Percentiles rank a stretch among this genome's conserved stretches.
These are phyloP conservation scores for Sugiyamaella smithiae DNA, from an alignment of 805 yeast genomes.

Conservation along the genomic window DNA sequence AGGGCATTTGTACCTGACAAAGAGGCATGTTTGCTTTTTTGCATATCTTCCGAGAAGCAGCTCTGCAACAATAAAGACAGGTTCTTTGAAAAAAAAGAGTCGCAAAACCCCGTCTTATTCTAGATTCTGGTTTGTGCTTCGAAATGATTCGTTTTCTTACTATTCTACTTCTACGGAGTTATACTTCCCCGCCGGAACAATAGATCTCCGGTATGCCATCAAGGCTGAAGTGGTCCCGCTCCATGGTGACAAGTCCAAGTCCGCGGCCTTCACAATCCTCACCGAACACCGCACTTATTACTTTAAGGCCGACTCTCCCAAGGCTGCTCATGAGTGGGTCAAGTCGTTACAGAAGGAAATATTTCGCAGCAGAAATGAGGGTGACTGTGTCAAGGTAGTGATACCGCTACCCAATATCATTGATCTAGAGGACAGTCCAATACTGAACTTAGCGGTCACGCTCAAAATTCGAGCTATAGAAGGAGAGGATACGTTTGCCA, in stretches of 20 bases:
- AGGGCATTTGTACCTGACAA: constrained; percentile 78
- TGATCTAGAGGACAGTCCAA: constrained; percentile 54
- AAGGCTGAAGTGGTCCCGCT: constrained; percentile 51
- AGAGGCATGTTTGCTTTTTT: constrained; percentile 62
- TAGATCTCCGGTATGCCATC: constrained; percentile 65
- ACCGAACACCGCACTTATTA: constrained; percentile 58
- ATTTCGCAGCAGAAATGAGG: constrained; percentile 67
- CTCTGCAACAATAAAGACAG: constrained; percentile 46
- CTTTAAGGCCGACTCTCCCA: constrained; percentile 70
- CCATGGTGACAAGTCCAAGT: constrained; percentile 16
- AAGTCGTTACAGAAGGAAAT: constrained; percentile 69
- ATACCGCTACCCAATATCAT: constrained; percentile 70
- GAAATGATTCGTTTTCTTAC: constrained; percentile 64
- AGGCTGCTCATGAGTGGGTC: constrained; percentile 79
- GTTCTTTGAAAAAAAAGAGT: constrained; percentile 48
- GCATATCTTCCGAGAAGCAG: constrained; percentile 67
- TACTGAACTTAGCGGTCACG: constrained; percentile 56
- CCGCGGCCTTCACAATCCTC: constrained; percentile 47
- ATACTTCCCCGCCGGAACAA: constrained; percentile 77
- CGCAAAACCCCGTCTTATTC: constrained; percentile 38
- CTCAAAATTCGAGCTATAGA: constrained; percentile 62
- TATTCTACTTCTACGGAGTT: constrained; percentile 71
- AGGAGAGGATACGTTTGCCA: constrained; percentile 47
- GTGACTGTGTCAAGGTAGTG: constrained; percentile 70
- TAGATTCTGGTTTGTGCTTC: constrained; percentile 78